These are phyloP conservation scores for Huntiella moniliformis DNA, from an alignment of 2,329 filamentous ascomycete species.

Conservation along the genomic window DNA sequence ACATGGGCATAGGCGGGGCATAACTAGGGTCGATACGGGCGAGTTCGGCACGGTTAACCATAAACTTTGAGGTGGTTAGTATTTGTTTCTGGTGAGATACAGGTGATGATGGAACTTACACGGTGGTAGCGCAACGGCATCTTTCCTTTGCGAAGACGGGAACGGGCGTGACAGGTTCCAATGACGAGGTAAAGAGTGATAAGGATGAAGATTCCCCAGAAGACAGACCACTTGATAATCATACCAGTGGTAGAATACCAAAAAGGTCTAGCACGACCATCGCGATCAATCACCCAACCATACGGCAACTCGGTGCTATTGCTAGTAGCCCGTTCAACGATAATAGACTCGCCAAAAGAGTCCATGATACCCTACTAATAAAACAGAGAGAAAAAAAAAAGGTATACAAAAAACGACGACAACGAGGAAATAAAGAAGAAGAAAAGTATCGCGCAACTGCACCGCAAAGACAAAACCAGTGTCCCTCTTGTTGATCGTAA, in stretches of 20 bases:
- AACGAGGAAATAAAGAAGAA: too few relatives aligned
- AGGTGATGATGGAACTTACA: slow-evolving; percentile 23
- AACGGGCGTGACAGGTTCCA: slow-evolving; percentile 52
- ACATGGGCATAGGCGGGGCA: slow-evolving; percentile 24
- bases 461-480: too few relatives aligned
- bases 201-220: slow-evolving; percentile 39
- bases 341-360: neutral
- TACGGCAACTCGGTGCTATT: slow-evolving; percentile 12
- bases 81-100: neutral
- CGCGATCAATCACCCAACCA: slow-evolving; percentile 16
- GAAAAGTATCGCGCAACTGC: too few relatives aligned
- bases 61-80: slow-evolving; percentile 23
- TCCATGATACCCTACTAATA: too few relatives aligned
- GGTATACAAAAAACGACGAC: too few relatives aligned
- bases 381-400: too few relatives aligned
- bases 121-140: slow-evolving; percentile 51
- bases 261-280: slow-evolving; percentile 15
- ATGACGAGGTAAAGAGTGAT: slow-evolving; percentile 44
- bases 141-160: slow-evolving; percentile 44
- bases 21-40: slow-evolving; percentile 31
- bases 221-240: slow-evolving; percentile 53
- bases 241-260: slow-evolving; percentile 27
- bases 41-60: slow-evolving; percentile 29
- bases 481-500: too few relatives aligned
- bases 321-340: neutral